Conservation (phyloP, 768 basidiomycete genomes). For the Infundibulicybe gibba region DNA sequence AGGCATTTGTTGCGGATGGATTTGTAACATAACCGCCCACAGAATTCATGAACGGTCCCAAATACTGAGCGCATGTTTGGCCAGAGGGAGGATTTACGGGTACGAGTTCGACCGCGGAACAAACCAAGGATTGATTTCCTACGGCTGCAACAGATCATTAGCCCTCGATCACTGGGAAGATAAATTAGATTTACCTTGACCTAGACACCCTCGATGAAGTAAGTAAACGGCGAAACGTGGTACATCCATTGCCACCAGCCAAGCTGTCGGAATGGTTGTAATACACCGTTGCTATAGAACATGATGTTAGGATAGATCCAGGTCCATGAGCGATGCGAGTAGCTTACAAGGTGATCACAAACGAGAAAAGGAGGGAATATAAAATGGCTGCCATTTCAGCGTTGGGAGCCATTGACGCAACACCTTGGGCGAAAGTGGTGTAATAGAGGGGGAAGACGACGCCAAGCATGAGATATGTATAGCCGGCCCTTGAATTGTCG, state of each 20-base stretch:
- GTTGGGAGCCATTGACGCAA: constrained; percentile 56
- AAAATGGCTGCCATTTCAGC: constrained; percentile 51
- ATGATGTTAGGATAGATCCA: background rate
- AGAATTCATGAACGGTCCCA: constrained; percentile 41
- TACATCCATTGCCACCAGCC: constrained; percentile 70
- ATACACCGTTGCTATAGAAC: constrained; percentile 45
- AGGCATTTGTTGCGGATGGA: constrained; percentile 46
- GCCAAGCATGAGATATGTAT: constrained; percentile 51
- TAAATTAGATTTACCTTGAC: constrained; percentile 15
- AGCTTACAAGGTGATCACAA: constrained; percentile 53
- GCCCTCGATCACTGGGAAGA: background rate
- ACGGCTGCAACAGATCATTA: constrained; percentile 23
- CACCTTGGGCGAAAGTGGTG: constrained; percentile 53
- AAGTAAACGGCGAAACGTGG: constrained; percentile 48
- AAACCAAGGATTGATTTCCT: constrained; percentile 39
- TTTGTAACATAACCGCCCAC: constrained; percentile 58
- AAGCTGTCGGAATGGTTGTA: constrained; percentile 56
- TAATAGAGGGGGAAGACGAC: constrained; percentile 59
- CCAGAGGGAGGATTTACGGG: constrained; percentile 50
- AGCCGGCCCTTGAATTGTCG: constrained; percentile 49
- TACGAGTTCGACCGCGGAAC: constrained; percentile 51
- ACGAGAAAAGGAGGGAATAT: constrained; percentile 51
- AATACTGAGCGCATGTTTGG: constrained; percentile 48
- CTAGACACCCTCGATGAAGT: constrained; percentile 46
- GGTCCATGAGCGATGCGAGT: background rate